Conservation (phyloP, 192 early-diverging fungal genomes). For the Gryganskiella cystojenkinii region DNA sequence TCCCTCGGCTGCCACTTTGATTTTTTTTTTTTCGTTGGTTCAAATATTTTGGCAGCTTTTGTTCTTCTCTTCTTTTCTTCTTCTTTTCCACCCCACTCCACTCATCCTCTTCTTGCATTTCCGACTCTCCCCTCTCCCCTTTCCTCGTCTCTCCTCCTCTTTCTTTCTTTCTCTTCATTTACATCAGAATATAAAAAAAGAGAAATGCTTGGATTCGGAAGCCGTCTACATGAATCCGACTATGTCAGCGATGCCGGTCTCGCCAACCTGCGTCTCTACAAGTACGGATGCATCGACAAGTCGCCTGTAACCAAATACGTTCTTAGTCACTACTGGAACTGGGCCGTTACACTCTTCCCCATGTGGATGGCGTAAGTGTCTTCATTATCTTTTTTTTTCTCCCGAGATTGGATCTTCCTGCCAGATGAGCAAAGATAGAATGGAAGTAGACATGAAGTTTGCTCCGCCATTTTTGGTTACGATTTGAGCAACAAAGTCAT, state of each 20-base stretch:
- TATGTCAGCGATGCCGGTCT: slow-evolving; percentile 77
- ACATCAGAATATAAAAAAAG: background rate
- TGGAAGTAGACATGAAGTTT: no score
- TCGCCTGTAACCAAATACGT: slow-evolving; percentile 86
- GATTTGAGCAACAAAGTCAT: no score
- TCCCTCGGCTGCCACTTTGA: no score
- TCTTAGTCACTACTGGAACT: slow-evolving; percentile 90
- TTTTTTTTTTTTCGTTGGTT: slow-evolving; percentile 3
- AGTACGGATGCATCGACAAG: slow-evolving; percentile 84
- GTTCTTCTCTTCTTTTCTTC: slow-evolving; percentile 8
- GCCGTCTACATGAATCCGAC: slow-evolving; percentile 58
- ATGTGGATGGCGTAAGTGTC: slow-evolving; percentile 95
- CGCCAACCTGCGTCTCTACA: slow-evolving; percentile 80
- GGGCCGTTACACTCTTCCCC: slow-evolving; percentile 88
- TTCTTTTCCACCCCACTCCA: background rate
- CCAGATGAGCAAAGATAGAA: no score
- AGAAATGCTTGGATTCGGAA: slow-evolving; percentile 49
- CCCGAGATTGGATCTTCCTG: no score
- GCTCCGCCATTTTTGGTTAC: no score
- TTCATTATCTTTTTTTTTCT: background rate
- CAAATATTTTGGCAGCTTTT: slow-evolving; percentile 2
- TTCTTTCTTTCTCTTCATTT: background rate
- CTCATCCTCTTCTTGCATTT: slow-evolving; percentile 1
- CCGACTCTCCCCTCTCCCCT: background rate
- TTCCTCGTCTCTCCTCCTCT: background rate